Evolutionary conservation across 1,284 basidiomycete genomes (phyloP), one percentile per base, ranked within the genome.

Genomic region (Marasmius sp.): DNA sequence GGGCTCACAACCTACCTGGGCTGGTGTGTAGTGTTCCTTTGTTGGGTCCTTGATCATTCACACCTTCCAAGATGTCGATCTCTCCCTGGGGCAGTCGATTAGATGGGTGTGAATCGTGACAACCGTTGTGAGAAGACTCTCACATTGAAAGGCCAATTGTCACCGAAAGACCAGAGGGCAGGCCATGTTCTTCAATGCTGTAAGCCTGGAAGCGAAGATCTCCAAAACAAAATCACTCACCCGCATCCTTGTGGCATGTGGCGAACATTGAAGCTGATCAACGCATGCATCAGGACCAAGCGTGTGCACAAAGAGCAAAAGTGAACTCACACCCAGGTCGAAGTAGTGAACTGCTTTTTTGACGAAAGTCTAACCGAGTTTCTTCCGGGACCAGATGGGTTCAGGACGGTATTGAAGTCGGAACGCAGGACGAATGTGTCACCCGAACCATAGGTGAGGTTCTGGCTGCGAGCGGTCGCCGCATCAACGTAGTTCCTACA

Each of bases 21-120:
- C 73, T 76, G 0, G 89, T 89, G 70, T 93, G 91, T 9, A 93
- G 74, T 10, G 86, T 88, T 1, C 81, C 79, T 56, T 79, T 76
- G 68, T 92, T 85, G 12, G 84, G 79, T 0, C 71, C 70, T 65
- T 78, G 71, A 66, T 83, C 79, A 66, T 91, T 89, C 41, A 89
- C 84, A 11, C 85, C 88, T 71, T 91, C 89, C 14, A 91, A 61
- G 58, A 91, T 87, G 71, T 91, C 89, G 34, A 89, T 80, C 70
- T 91, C 85, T 0, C 86, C 86, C 85, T 84, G 27, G 2, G 27
- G 62, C 34, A 41, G 8, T 22, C 16, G 6, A 37, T 39, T 49
- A 52, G 51, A 59, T n/a, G 59, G 37, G 52, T 8, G 51, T 20
- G 6, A 18, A 22, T 27, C 12, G 37, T 9, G 47, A 43, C 16